phyloP scores from a whole-genome alignment of 495 filamentous ascomycete genomes.

The Neurospora sp. region DNA sequence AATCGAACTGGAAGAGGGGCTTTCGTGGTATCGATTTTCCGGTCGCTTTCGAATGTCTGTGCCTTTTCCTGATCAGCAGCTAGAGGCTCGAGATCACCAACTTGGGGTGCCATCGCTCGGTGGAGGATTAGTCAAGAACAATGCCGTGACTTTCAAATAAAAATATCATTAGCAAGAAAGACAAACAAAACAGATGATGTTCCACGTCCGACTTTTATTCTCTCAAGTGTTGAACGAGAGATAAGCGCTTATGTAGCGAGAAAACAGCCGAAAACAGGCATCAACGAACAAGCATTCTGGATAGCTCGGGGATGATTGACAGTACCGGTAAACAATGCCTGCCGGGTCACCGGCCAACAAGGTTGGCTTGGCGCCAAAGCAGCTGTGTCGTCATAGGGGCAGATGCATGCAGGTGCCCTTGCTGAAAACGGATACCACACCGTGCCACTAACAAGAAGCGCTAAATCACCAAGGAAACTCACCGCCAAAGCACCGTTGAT shows the following conservation, averaged over 20 bases:
- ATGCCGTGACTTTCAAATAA: neutral
- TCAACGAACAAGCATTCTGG: neutral
- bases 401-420: neutral
- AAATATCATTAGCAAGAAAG: neutral
- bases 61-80: neutral
- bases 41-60: neutral
- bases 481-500: neutral
- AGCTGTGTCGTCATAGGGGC: neutral
- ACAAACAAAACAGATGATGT: neutral
- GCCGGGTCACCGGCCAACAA: neutral
- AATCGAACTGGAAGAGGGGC: neutral
- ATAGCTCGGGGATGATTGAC: neutral
- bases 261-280: neutral
- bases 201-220: neutral
- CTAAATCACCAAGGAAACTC: neutral
- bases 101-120: neutral
- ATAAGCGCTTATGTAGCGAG: neutral
- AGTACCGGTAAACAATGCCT: neutral
- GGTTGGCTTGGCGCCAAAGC: neutral
- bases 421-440: neutral
- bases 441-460: neutral
- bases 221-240: neutral
- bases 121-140: neutral
- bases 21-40: neutral
- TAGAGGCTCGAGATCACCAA: neutral